Base-by-base conservation (phyloP, 2,329 filamentous ascomycete genomes). In the Botrytis aclada region DNA sequence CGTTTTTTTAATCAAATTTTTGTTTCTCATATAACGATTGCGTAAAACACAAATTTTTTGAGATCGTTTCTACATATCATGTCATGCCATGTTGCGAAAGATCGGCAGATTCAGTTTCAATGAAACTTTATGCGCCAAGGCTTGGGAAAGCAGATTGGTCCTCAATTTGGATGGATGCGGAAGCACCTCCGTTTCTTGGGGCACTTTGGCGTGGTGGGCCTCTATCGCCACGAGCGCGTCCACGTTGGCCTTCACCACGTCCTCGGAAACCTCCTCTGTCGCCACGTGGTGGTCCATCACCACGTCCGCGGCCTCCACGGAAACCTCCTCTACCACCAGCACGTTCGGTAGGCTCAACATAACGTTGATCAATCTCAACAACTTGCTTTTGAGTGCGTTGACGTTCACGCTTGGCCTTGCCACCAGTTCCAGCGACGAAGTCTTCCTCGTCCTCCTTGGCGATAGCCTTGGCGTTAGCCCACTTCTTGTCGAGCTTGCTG, bases 331-430 rank as follows among this genome's bases (percentile, higher is more conserved):
- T 86, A 78, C 88, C 86, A 77, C 86, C 85, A 54, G n/a, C 51
- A 76, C 84, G 84, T 76, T 89, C 88, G 79, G 90, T 87, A 74
- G 88, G 87, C 86, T 95, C 93, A 79, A 93, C 87, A 83, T 88
- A 94, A 81, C 92, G 89, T 85, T 94, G 90, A 84, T 97, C 95
- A 77, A 98, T 93, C 81, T 97, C 94, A 80, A 98, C 83, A 82
- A 92, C 84, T 84, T 93, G 89, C 92, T 98, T 98, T 85, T 92
- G 89, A 89, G 96, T 96, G 86, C 92, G 92, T 87, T 95, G 92
- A 82, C 94, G 93, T 86, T 95, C 90, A 82, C 93, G 93, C 86
- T 89, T 87, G 83, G 89, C 84, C 91, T 98, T 98, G 85, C 91
- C 92, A 76, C 86, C 87, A 77, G 87, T 83, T 79, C 88, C 90